Percentiles rank a stretch among this genome's conserved stretches.
These are phyloP conservation scores for Erythrophleum fordii DNA, from an alignment of 306 rosid species.

Conservation along the genomic window DNA sequence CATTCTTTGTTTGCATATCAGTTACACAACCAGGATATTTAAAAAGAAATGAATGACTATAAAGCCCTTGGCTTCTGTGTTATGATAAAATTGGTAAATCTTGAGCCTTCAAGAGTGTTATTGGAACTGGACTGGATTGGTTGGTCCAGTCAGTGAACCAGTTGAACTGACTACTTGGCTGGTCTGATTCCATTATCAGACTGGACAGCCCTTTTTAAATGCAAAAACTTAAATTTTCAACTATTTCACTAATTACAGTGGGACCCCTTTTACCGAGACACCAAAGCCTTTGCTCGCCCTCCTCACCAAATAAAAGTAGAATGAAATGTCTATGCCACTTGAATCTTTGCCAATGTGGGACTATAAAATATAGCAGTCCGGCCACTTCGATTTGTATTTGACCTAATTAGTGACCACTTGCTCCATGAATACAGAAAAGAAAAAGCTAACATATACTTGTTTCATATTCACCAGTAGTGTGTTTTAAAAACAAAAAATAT, in stretches of 20 bases:
- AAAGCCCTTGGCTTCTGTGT: not conserved
- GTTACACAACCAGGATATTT: not conserved
- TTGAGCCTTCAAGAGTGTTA: not conserved
- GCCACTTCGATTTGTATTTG: not conserved
- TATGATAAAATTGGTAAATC: not conserved
- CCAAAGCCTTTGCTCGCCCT: not conserved
- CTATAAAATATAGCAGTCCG: not conserved
- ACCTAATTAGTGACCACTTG: not conserved
- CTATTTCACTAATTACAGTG: not conserved
- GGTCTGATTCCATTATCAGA: not conserved
- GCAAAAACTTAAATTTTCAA: not conserved
- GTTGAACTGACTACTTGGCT: not conserved
- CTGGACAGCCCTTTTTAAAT: not conserved
- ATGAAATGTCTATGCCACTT: not conserved
- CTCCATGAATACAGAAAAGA: not conserved
- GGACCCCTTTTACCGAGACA: not conserved
- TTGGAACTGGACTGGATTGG: not conserved
- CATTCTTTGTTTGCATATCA: conserved; percentile 10
- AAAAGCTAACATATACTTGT: not conserved
- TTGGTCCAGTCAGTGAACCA: not conserved
- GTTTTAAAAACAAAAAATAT: not conserved
- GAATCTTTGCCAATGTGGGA: not conserved
- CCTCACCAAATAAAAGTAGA: not conserved
- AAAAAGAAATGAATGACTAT: not conserved
- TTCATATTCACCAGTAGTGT: not conserved